A percentile compares a stretch with the other conserved stretches of the same genome.
Conservation (phyloP, 2,329 filamentous ascomycete species). For the Exophiala dermatitidis region DNA sequence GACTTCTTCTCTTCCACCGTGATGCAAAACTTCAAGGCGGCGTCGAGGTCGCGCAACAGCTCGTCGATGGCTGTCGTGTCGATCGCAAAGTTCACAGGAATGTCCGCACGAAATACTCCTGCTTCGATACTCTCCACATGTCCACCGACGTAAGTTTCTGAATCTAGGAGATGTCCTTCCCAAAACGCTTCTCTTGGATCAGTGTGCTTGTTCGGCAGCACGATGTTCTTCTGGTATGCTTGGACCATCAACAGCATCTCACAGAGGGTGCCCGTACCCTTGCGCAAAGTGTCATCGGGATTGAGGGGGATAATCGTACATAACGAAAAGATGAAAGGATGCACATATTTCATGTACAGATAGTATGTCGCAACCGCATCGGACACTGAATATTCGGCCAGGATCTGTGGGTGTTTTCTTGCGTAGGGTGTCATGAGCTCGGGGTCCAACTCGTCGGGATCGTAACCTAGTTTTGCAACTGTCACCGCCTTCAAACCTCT, state of each 20-base stretch:
- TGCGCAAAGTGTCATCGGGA: constrained; percentile 85
- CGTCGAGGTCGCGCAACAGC: constrained; percentile 75
- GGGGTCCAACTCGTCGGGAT: constrained; percentile 94
- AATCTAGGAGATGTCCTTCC: constrained; percentile 92
- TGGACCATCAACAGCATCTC: constrained; percentile 99
- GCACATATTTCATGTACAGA: constrained; percentile 99
- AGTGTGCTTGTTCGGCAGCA: constrained; percentile 92
- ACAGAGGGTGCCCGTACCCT: constrained; percentile 96
- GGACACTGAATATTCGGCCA: constrained; percentile 97
- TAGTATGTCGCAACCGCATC: constrained; percentile 99
- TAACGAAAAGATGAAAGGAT: constrained; percentile 97
- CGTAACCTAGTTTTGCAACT: constrained; percentile 94
- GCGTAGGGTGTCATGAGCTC: constrained; percentile 93
- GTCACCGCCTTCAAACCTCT: constrained; percentile 96
- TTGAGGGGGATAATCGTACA: constrained; percentile 93
- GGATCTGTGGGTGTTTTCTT: constrained; percentile 78
- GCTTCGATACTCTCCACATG: constrained; percentile 99
- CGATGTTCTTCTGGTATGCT: constrained; percentile 84
- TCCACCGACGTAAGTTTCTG: constrained; percentile 94
- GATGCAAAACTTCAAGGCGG: constrained; percentile 80
- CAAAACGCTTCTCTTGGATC: constrained; percentile 88
- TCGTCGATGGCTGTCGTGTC: constrained; percentile 86
- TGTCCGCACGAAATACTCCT: constrained; percentile 91
- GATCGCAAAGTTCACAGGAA: constrained; percentile 88
- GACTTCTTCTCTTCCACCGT: constrained; percentile 77